phyloP scores from a whole-genome alignment of 2,329 filamentous ascomycete genomes.

The Neofusicoccum sp. region DNA sequence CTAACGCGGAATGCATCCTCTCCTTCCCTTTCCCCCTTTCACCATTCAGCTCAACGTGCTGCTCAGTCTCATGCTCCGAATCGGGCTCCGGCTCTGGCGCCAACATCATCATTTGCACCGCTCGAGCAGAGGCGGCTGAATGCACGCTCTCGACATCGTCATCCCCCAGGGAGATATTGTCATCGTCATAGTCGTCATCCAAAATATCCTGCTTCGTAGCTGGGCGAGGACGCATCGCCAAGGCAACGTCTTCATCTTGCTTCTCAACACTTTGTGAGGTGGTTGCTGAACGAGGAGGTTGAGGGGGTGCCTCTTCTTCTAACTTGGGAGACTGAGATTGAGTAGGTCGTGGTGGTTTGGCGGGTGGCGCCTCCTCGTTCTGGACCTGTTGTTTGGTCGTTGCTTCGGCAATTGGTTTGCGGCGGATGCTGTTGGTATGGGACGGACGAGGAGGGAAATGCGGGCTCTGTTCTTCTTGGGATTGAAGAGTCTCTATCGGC shows the following conservation, averaged over 20 bases:
- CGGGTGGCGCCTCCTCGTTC: not conserved
- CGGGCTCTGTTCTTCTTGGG: not conserved
- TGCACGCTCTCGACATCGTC: constrained; percentile 7
- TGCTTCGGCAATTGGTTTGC: not conserved
- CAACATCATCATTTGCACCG: constrained; percentile 2
- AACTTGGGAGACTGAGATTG: not conserved
- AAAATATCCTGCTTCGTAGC: not conserved
- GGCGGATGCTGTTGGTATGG: not conserved
- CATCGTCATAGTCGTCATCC: not conserved
- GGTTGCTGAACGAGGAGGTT: not conserved
- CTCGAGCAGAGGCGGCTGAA: not conserved
- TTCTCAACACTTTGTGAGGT: not conserved
- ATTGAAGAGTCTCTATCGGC: not conserved
- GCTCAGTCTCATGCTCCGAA: not conserved
- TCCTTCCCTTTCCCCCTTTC: too few species aligned
- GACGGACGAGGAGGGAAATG: not conserved
- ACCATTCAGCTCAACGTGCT: too few species aligned
- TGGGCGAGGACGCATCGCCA: not conserved
- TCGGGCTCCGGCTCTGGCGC: constrained; percentile 12
- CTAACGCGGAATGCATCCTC: too few species aligned
- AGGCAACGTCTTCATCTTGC: not conserved
- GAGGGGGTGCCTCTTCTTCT: not conserved
- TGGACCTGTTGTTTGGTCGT: not conserved
- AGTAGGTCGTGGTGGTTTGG: constrained; percentile 1
- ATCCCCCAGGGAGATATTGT: not conserved